Evolutionary conservation across 2,329 filamentous ascomycete genomes (phyloP), one percentile per base, ranked within the genome.

Genomic region (Penicillium sp.): DNA sequence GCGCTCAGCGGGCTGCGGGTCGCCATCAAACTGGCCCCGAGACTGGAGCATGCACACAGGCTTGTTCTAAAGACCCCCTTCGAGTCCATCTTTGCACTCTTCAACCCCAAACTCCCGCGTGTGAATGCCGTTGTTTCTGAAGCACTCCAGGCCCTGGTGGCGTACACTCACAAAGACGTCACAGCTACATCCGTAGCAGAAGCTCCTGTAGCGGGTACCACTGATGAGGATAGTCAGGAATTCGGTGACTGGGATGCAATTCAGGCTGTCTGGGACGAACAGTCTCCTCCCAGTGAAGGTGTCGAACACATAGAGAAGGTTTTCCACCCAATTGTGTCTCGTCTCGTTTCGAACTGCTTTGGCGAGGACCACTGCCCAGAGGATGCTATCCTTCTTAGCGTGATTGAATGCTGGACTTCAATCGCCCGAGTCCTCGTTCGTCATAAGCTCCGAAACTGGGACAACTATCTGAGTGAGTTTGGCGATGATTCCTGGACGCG

Each of bases 221-320:
- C 61, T 5, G 81, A 76, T 51, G 83, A 86, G 48, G 84, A 87
- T 49, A 86, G 84, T 58, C 84, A 87, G 65, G 84, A 86, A 43
- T 86, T 84, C 62, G 84, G 84, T 29, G 82, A 84, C 55, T 83
- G 79, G 72, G 73, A 78, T 19, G 82, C 76, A 18, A 72, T 85
- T 46, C 78, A 82, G 53, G 78, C 80, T 36, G 64, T 69, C 3
- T 71, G 74, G 39, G 61, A 69, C 7, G 68, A 72, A 26, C 64
- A 71, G 35, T 42, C 46, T 27, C 52, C 62, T 27, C 52, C 62
- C 13, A 61, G 57, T 26, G 58, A 62, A 45, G 68, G 60, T 23
- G 62, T 73, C 34, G 62, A 66, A 42, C 64, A 70, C 44, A 63
- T 79, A 30, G 65, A 78, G 26, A 70, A 73, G 16, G 70, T 74